phyloP scores from a whole-genome alignment of 495 filamentous ascomycete genomes.

The Lindgomyces ingoldianus region DNA sequence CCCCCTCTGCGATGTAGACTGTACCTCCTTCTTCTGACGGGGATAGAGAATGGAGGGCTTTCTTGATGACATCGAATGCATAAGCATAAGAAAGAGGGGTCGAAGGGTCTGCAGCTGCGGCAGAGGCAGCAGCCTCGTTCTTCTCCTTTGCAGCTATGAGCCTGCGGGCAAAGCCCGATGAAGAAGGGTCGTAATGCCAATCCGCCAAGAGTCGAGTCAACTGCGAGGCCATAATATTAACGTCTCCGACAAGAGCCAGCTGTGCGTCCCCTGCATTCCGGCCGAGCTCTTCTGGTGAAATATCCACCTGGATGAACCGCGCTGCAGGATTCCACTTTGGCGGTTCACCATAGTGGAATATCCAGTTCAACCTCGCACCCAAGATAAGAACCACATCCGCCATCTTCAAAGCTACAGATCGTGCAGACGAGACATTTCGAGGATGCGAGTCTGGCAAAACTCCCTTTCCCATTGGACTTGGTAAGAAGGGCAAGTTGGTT shows the following conservation, averaged over 20 bases:
- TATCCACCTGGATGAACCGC: conserved; percentile 61
- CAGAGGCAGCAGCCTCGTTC: conserved; percentile 45
- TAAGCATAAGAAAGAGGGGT: conserved; percentile 56
- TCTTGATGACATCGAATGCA: conserved; percentile 58
- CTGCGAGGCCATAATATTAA: conserved; percentile 55
- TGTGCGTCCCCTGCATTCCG: conserved; percentile 47
- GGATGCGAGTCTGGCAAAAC: conserved; percentile 60
- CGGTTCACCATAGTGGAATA: conserved; percentile 61
- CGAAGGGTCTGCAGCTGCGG: conserved; percentile 8
- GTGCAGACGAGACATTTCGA: conserved; percentile 57
- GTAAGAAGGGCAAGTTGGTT: conserved; percentile 60
- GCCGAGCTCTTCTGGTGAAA: conserved; percentile 60
- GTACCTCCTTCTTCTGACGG: conserved; percentile 53
- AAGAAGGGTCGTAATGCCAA: conserved; percentile 49
- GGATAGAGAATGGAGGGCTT: conserved; percentile 44
- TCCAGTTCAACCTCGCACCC: conserved; percentile 66
- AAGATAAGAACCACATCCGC: conserved; percentile 63
- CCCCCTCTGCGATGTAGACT: conserved; percentile 66
- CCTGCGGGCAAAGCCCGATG: conserved; percentile 43
- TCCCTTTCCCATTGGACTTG: conserved; percentile 67
- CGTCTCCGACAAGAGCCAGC: conserved; percentile 57
- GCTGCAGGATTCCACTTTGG: conserved; percentile 61
- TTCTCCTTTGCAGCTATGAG: conserved; percentile 49
- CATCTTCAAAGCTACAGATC: conserved; percentile 57
- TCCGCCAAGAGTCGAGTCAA: conserved; percentile 45